Conservation (phyloP, 805 yeast genomes). For the Lipomyces sp. region DNA sequence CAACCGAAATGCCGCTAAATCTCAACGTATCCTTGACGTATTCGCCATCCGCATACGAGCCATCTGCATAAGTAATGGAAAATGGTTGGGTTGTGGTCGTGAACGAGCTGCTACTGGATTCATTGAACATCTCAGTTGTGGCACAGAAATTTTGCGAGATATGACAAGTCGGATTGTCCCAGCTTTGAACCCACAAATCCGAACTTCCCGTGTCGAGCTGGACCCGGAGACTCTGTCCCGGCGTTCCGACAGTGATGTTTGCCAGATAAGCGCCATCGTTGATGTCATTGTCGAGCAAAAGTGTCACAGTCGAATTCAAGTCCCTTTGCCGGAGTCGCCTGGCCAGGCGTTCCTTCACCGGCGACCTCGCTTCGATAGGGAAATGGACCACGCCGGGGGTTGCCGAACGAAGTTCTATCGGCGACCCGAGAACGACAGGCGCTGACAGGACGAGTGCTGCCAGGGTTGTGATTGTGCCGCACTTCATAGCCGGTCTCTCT, state of each 20-base stretch:
- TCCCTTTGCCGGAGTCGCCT: slow-evolving; percentile 1
- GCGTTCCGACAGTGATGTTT: slow-evolving; percentile 57
- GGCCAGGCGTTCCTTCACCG: slow-evolving; percentile 1
- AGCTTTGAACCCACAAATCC: slow-evolving; percentile 66
- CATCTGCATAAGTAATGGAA: slow-evolving; percentile 52
- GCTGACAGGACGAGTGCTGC: neutral
- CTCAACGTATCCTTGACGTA: slow-evolving; percentile 69
- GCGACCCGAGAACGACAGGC: neutral
- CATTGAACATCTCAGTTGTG: slow-evolving; percentile 43
- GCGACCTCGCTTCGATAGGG: slow-evolving; percentile 1
- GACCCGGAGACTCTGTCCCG: slow-evolving; percentile 57
- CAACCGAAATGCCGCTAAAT: slow-evolving; percentile 55
- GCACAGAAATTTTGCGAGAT: slow-evolving; percentile 30
- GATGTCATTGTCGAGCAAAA: slow-evolving; percentile 39
- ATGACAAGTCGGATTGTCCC: slow-evolving; percentile 52
- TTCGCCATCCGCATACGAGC: slow-evolving; percentile 54
- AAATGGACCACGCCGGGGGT: slow-evolving; percentile 5
- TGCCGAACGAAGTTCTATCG: neutral
- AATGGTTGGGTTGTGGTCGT: slow-evolving; percentile 41
- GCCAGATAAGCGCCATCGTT: slow-evolving; percentile 42
- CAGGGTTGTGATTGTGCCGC: neutral
- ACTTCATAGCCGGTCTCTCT: neutral
- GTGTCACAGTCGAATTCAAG: slow-evolving; percentile 22
- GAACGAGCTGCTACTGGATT: slow-evolving; percentile 37
- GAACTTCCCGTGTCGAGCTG: slow-evolving; percentile 76